Percentiles rank a stretch among this genome's conserved stretches.
Evolutionary conservation across 78 protist genomes (phyloP).

Genomic region (Dictyostelium firmibasis): DNA sequence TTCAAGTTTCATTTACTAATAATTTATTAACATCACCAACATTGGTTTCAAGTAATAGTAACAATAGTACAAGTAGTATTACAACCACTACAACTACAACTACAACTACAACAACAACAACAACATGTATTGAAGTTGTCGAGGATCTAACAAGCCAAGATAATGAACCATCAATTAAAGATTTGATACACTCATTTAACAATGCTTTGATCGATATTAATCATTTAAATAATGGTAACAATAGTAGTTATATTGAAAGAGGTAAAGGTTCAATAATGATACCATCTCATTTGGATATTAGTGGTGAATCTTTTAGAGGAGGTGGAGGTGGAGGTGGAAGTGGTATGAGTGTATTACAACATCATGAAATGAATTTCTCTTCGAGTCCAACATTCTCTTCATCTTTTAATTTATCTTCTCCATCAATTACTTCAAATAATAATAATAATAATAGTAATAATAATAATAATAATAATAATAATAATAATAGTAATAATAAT

Average conservation of each 20-base stretch:
- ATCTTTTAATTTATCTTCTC: slow-evolving; percentile 1
- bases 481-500: neutral
- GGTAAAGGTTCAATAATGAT: neutral
- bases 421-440: neutral
- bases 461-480: too few relatives aligned
- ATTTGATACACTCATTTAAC: neutral
- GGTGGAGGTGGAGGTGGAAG: neutral
- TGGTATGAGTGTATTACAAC: neutral
- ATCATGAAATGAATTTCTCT: neutral
- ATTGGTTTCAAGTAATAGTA: neutral
- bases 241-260: neutral
- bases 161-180: slow-evolving; percentile 12
- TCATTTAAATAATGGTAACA: neutral
- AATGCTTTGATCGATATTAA: neutral
- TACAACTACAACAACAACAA: neutral
- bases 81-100: neutral
- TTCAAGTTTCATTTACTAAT: neutral
- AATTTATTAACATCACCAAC: neutral
- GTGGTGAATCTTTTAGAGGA: neutral
- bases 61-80: neutral
- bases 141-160: neutral
- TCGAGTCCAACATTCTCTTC: neutral
- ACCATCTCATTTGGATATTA: neutral
- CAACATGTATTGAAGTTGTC: neutral
- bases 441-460: too few relatives aligned